A percentile compares a stretch with the other conserved stretches of the same genome.
These are phyloP conservation scores for Fusarium pseudograminearum DNA, from an alignment of 2,329 filamentous ascomycete genomes.

Conservation along the genomic window DNA sequence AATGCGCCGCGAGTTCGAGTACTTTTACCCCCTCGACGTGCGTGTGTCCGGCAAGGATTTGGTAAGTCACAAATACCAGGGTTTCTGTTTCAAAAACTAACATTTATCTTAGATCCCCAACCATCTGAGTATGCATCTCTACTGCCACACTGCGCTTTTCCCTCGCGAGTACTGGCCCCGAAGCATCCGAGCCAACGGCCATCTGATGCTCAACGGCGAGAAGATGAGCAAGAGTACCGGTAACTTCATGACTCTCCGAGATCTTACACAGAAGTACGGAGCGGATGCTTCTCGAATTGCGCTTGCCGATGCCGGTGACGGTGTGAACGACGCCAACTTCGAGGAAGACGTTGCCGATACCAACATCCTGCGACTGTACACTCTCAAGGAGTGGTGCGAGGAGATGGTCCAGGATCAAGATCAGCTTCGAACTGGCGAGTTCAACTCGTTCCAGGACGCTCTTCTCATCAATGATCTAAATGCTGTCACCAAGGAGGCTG, in stretches of 20 bases:
- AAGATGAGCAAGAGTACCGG: slow-evolving; percentile 99
- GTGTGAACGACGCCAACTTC: slow-evolving; percentile 95
- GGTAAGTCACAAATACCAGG: background rate
- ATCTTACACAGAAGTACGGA: slow-evolving; percentile 91
- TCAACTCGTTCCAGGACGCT: slow-evolving; percentile 84
- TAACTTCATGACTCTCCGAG: slow-evolving; percentile 93
- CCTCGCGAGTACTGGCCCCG: slow-evolving; percentile 88
- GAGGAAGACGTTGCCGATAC: slow-evolving; percentile 95
- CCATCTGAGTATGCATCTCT: slow-evolving; percentile 68
- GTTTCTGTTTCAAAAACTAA: background rate
- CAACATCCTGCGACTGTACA: slow-evolving; percentile 86
- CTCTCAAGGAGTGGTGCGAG: slow-evolving; percentile 90
- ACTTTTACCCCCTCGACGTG: slow-evolving; percentile 95
- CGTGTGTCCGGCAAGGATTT: slow-evolving; percentile 92
- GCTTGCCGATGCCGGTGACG: slow-evolving; percentile 93
- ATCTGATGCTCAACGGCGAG: slow-evolving; percentile 93
- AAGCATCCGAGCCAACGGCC: slow-evolving; percentile 88
- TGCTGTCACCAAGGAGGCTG: slow-evolving; percentile 80
- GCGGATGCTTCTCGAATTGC: slow-evolving; percentile 93
- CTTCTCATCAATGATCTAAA: slow-evolving; percentile 97
- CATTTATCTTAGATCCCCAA: slow-evolving; percentile 73
- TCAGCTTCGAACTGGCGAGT: slow-evolving; percentile 77
- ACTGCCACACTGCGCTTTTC: slow-evolving; percentile 68
- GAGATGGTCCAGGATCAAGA: slow-evolving; percentile 79
- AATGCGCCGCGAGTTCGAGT: slow-evolving; percentile 93